Conservation (phyloP, 78 protist species). For the Creolimax fragrantissima region DNA sequence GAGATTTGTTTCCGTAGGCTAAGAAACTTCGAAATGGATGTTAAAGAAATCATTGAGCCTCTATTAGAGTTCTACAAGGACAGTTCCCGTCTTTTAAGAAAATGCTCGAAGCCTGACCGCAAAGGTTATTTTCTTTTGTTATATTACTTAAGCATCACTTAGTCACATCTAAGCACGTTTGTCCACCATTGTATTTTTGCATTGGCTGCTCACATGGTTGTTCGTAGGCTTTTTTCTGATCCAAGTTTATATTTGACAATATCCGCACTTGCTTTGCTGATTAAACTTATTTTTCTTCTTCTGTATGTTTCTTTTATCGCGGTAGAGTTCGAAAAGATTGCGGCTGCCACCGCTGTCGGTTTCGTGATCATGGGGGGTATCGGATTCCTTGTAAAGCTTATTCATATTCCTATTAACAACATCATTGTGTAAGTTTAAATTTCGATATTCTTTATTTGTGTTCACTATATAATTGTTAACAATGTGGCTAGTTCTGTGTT, state of each 20-base stretch:
- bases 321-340: conserved; percentile 78
- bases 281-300: background rate
- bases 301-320: background rate
- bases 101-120: conserved; percentile 47
- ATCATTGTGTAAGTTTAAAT: conserved; percentile 50
- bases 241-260: too few relatives aligned
- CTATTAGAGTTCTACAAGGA: background rate
- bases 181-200: too few relatives aligned
- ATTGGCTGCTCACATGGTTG: too few relatives aligned
- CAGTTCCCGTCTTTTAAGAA: background rate
- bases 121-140: conserved; percentile 20
- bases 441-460: background rate
- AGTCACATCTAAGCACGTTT: too few relatives aligned
- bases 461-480: too few relatives aligned
- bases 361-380: conserved; percentile 79
- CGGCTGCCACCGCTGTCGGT: conserved; percentile 76
- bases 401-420: conserved; percentile 91
- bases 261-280: too few relatives aligned
- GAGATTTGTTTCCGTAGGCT: too few relatives aligned
- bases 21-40: background rate
- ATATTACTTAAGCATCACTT: too few relatives aligned
- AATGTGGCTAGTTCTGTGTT: too few relatives aligned
- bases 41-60: conserved; percentile 1
- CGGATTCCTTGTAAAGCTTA: conserved; percentile 85
- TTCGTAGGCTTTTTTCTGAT: too few relatives aligned